Evolutionary conservation across 148 eudicot species (phyloP).

Genomic region (Vaccinium corymbosum): DNA sequence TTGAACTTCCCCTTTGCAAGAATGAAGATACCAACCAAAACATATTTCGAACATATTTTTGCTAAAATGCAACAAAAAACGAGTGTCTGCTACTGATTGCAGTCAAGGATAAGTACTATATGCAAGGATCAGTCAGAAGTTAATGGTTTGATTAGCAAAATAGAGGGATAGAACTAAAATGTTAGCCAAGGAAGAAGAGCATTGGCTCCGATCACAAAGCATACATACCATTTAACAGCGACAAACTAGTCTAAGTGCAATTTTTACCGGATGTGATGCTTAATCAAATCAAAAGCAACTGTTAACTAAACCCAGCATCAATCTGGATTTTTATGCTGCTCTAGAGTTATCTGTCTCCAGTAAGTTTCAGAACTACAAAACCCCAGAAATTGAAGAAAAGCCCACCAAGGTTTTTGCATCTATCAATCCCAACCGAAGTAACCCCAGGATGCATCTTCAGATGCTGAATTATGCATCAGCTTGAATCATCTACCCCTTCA

Average conservation of each 20-base stretch:
- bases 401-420: background rate
- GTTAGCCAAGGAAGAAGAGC: background rate
- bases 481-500: background rate
- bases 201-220: constrained; percentile 6
- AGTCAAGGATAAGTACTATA: background rate
- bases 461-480: constrained; percentile 2
- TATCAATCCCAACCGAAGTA: background rate
- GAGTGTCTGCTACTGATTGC: background rate
- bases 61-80: background rate
- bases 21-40: background rate
- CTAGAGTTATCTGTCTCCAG: background rate
- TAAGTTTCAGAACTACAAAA: background rate
- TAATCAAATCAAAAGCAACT: background rate
- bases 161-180: background rate
- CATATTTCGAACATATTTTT: background rate
- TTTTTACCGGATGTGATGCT: background rate
- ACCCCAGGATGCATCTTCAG: background rate
- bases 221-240: background rate
- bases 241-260: constrained; percentile 12
- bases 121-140: background rate
- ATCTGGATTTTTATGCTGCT: constrained; percentile 6
- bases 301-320: constrained; percentile 11
- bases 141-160: background rate
- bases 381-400: constrained; percentile 10
- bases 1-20: background rate